These are phyloP conservation scores for Dorcoceras hygrometricum DNA, from an alignment of 257 asterid genomes.

Conservation along the genomic window DNA sequence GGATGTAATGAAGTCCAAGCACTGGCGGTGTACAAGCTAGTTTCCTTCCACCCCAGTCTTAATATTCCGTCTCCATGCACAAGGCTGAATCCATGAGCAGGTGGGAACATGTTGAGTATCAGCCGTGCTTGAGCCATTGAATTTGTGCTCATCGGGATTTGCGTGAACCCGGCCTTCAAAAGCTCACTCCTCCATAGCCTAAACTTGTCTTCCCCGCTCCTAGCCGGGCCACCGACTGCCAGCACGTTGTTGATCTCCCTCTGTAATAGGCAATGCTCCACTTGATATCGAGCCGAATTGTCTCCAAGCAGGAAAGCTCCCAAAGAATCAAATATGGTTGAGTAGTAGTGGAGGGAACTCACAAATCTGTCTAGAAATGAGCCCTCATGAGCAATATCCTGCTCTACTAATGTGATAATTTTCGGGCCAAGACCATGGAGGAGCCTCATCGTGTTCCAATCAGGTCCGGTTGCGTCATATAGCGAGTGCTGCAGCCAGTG, in stretches of 20 bases:
- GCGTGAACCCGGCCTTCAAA: constrained; percentile 47
- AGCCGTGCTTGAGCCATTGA: constrained; percentile 82
- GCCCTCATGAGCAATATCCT: constrained; percentile 59
- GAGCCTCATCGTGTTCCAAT: constrained; percentile 59
- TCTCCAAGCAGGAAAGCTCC: constrained; percentile 48
- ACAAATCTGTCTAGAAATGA: constrained; percentile 79
- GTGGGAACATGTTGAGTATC: constrained; percentile 67
- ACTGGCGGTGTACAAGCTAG: constrained; percentile 72
- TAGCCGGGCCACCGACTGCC: constrained; percentile 82
- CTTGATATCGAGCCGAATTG: constrained; percentile 44
- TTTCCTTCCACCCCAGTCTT: constrained; percentile 80
- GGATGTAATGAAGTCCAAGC: constrained; percentile 62
- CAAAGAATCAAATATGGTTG: constrained; percentile 68
- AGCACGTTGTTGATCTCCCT: constrained; percentile 70
- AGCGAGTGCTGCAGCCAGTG: constrained; percentile 80
- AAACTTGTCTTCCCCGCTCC: constrained; percentile 77
- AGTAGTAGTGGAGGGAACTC: constrained; percentile 70
- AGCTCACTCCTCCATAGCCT: constrained; percentile 71
- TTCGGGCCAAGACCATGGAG: constrained; percentile 51
- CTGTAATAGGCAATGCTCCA: constrained; percentile 54
- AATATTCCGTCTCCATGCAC: constrained; percentile 83
- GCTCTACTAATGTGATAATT: constrained; percentile 69
- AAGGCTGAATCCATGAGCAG: constrained; percentile 55
- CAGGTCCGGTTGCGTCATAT: constrained; percentile 78
- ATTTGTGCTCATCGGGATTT: constrained; percentile 60